A percentile compares a stretch with the other conserved stretches of the same genome.
phyloP scores from a whole-genome alignment of 192 early-diverging fungal species.

The Backusella tarrabulga region DNA sequence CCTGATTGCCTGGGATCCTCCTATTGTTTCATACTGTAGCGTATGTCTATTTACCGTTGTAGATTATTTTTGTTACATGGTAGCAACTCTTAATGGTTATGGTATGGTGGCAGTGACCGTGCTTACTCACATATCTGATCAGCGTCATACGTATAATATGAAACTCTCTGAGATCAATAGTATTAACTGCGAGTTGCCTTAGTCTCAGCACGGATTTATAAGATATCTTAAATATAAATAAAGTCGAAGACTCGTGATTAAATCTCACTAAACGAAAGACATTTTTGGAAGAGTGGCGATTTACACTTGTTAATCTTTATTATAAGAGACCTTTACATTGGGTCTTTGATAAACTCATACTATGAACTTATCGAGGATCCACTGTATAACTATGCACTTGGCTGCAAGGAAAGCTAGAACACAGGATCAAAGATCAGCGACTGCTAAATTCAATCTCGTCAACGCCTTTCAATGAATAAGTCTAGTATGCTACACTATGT shows the following conservation, averaged over 20 bases:
- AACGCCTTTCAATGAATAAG: no score
- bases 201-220: not conserved
- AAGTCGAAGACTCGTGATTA: no score
- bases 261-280: not conserved
- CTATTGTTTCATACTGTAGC: not conserved
- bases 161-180: not conserved
- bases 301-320: no score
- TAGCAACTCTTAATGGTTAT: not conserved
- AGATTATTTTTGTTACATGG: not conserved
- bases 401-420: no score
- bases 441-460: no score
- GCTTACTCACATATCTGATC: not conserved
- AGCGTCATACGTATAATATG: not conserved
- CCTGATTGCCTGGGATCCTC: slow-evolving; percentile 5
- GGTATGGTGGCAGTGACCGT: not conserved
- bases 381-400: no score
- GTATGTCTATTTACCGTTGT: not conserved
- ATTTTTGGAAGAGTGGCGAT: no score
- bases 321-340: no score
- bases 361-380: no score
- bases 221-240: not conserved
- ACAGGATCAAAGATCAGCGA: no score
- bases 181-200: not conserved
- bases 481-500: no score
- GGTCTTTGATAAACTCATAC: no score